Conservation (phyloP, 2,329 filamentous ascomycete genomes). For the Hypoxylon sp. region DNA sequence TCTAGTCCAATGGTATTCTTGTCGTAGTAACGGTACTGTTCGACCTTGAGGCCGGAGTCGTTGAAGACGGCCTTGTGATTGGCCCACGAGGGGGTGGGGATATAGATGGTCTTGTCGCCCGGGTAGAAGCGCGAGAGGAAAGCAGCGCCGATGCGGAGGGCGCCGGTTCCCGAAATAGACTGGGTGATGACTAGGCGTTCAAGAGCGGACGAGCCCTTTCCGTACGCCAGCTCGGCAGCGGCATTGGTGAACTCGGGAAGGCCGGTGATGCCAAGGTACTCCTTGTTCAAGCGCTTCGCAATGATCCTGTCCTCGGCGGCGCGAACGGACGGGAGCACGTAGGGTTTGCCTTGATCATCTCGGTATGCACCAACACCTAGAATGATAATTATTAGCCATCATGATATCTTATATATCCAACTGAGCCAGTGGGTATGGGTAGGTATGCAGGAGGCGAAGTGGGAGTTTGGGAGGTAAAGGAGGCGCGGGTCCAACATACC, state of each 20-base stretch:
- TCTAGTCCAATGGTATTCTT: slow-evolving; percentile 98
- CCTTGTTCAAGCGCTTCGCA: slow-evolving; percentile 86
- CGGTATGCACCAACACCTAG: slow-evolving; percentile 96
- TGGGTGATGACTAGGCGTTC: slow-evolving; percentile 91
- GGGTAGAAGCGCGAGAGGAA: slow-evolving; percentile 95
- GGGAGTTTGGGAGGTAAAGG: slow-evolving; percentile 18
- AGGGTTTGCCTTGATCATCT: slow-evolving; percentile 97
- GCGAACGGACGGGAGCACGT: slow-evolving; percentile 94
- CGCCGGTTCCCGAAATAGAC: slow-evolving; percentile 97
- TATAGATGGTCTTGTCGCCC: slow-evolving; percentile 94
- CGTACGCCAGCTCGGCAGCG: slow-evolving; percentile 92
- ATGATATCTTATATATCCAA: slow-evolving; percentile 7
- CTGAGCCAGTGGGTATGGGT: neutral
- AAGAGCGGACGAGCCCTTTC: slow-evolving; percentile 82
- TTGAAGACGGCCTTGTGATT: slow-evolving; percentile 98
- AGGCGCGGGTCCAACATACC: slow-evolving; percentile 66
- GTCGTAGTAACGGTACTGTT: slow-evolving; percentile 99
- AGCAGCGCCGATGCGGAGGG: slow-evolving; percentile 92
- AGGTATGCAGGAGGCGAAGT: neutral
- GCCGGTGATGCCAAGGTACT: slow-evolving; percentile 98
- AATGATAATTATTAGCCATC: slow-evolving; percentile 19
- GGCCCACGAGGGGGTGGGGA: slow-evolving; percentile 96
- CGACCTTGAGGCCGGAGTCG: slow-evolving; percentile 90
- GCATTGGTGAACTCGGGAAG: slow-evolving; percentile 94
- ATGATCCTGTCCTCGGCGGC: slow-evolving; percentile 91